These are phyloP conservation scores for Lagenaria siceraria DNA, from an alignment of 306 rosid species.

Conservation along the genomic window DNA sequence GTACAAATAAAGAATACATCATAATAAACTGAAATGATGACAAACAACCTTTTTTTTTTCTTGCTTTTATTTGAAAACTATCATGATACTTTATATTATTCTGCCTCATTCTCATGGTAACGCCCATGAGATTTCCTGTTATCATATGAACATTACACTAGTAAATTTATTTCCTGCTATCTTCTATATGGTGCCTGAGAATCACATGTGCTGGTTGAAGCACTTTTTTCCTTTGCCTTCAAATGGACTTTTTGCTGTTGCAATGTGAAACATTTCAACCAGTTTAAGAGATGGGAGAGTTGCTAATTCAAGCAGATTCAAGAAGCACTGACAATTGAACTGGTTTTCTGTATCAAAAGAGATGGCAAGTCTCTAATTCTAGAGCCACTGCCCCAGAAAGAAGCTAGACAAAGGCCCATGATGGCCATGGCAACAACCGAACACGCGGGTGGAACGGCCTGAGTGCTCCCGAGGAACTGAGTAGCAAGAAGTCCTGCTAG, in stretches of 20 bases:
- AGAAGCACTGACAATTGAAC: conserved; percentile 17
- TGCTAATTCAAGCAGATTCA: not conserved
- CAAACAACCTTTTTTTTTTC: not conserved
- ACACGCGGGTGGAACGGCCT: conserved; percentile 95
- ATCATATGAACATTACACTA: not conserved
- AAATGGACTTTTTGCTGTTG: not conserved
- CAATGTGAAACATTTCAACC: not conserved
- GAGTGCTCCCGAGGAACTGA: conserved; percentile 84
- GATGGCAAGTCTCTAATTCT: conserved; percentile 53
- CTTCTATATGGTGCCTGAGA: not conserved
- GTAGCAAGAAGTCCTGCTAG: conserved; percentile 95
- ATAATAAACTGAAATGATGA: not conserved
- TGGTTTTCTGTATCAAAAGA: conserved; percentile 24
- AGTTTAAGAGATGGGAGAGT: not conserved
- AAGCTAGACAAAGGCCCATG: conserved; percentile 87
- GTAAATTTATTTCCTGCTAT: not conserved
- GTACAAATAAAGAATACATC: not conserved
- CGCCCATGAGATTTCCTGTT: not conserved
- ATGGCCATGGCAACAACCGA: conserved; percentile 89
- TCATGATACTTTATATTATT: not conserved
- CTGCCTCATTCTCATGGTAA: not conserved
- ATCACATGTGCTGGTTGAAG: not conserved
- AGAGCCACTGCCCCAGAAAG: conserved; percentile 83
- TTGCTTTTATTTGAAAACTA: not conserved
- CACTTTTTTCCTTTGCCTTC: not conserved